A percentile compares a stretch with the other conserved stretches of the same genome.
Evolutionary conservation across 2,329 filamentous ascomycete genomes (phyloP).

Genomic region (Mycogone perniciosa): DNA sequence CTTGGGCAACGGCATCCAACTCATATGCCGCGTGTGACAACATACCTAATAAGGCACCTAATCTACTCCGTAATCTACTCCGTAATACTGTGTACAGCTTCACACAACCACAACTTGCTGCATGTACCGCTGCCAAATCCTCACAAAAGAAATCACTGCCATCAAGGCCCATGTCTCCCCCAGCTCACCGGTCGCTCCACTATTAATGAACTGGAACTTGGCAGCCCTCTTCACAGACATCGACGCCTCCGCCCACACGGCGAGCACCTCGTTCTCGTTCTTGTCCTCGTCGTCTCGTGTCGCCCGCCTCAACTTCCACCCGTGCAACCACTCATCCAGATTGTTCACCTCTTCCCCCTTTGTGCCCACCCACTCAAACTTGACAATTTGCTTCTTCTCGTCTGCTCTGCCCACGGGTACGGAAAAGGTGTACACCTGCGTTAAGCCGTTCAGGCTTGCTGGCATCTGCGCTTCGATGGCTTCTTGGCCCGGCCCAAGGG

Average conservation of each 20-base stretch:
- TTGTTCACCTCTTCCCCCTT: slow-evolving; percentile 27
- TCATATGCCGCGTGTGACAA: no score
- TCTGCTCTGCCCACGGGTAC: slow-evolving; percentile 26
- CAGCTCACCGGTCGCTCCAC: slow-evolving; percentile 31
- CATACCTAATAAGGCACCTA: no score
- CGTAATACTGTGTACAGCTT: no score
- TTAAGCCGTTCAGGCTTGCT: slow-evolving; percentile 6
- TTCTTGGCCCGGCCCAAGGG: slow-evolving; percentile 8
- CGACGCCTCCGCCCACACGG: slow-evolving; percentile 26
- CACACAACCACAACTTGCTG: not conserved
- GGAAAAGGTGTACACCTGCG: slow-evolving; percentile 24
- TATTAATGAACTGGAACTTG: slow-evolving; percentile 36
- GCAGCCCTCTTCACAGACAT: slow-evolving; percentile 22
- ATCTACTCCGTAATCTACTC: no score
- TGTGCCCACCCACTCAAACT: slow-evolving; percentile 39
- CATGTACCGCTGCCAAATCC: slow-evolving; percentile 13
- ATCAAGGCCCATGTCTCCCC: slow-evolving; percentile 39
- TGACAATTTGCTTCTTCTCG: slow-evolving; percentile 20
- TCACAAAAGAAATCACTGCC: slow-evolving; percentile 29
- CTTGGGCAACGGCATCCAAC: no score
- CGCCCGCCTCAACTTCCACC: slow-evolving; percentile 33
- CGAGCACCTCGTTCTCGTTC: slow-evolving; percentile 35
- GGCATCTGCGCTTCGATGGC: slow-evolving; percentile 9
- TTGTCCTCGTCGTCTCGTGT: slow-evolving; percentile 7
- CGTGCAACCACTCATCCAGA: slow-evolving; percentile 24